Conservation (phyloP, 768 basidiomycete genomes). For the Pisolithus orientalis region DNA sequence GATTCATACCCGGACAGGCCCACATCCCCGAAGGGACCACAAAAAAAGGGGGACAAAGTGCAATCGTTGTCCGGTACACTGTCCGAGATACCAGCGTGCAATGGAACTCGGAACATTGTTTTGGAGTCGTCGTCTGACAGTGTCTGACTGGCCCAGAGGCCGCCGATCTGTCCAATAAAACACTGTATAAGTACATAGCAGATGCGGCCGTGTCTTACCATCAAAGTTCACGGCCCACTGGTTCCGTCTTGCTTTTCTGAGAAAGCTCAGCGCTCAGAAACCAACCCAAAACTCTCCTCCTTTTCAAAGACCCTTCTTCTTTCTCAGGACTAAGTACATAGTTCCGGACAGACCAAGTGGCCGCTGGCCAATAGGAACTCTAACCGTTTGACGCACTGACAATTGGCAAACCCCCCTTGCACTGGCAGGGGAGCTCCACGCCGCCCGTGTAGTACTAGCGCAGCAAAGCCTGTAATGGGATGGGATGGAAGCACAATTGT, state of each 20-base stretch:
- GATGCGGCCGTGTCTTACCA: background rate
- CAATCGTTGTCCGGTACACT: background rate
- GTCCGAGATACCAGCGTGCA: background rate
- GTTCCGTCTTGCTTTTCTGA: constrained; percentile 6
- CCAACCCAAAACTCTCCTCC: no score
- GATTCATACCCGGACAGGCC: background rate
- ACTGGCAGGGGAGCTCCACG: no score
- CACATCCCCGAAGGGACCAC: background rate
- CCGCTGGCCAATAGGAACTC: no score
- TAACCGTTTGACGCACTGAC: no score
- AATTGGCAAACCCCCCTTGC: no score
- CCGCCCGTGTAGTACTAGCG: no score
- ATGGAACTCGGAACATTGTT: background rate
- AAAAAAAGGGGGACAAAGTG: background rate
- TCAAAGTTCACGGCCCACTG: background rate
- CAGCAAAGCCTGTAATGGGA: no score
- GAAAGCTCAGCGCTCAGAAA: background rate
- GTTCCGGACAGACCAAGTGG: no score
- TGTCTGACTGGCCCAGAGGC: background rate
- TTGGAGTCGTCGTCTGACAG: background rate
- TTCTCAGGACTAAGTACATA: no score
- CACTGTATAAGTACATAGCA: background rate
- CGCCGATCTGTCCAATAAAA: background rate
- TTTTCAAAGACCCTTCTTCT: no score
- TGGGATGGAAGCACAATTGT: no score